Conservation (phyloP, 2,329 filamentous ascomycete genomes). For the Calonectria ilicicola region DNA sequence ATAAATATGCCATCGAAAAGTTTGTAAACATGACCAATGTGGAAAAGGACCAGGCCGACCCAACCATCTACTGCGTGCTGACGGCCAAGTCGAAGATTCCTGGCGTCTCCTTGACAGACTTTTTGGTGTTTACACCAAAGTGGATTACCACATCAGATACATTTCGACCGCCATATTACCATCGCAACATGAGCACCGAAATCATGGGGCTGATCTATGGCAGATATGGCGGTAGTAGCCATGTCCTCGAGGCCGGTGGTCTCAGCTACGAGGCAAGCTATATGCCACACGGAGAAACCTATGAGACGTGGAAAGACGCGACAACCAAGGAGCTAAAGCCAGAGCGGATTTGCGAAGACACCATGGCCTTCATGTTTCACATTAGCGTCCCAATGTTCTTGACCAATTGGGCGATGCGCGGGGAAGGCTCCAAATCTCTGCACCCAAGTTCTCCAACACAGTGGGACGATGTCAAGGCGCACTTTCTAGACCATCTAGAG, state of each 20-base stretch:
- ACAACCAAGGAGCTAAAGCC: conserved; percentile 12
- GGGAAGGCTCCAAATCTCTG: conserved; percentile 13
- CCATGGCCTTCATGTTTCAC: conserved; percentile 26
- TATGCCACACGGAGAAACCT: conserved; percentile 40
- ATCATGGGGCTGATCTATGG: conserved; percentile 65
- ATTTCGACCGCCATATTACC: conserved; percentile 75
- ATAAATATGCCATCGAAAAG: conserved; percentile 76
- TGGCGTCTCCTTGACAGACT: conserved; percentile 70
- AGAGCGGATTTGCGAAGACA: conserved; percentile 13
- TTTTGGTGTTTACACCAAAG: conserved; percentile 74
- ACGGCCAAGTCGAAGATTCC: conserved; percentile 67
- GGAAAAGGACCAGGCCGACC: conserved; percentile 70
- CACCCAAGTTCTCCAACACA: conserved; percentile 6
- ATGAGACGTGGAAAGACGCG: conserved; percentile 34
- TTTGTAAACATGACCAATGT: conserved; percentile 64
- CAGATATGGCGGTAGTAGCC: conserved; percentile 41
- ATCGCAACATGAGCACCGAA: conserved; percentile 69
- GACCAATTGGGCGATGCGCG: conserved; percentile 16
- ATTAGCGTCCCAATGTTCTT: conserved; percentile 17
- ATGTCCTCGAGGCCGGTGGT: conserved; percentile 28
- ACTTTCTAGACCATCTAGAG: conserved; percentile 17
- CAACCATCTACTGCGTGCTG: conserved; percentile 73
- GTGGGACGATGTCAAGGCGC: conserved; percentile 16
- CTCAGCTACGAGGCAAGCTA: conserved; percentile 23
- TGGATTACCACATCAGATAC: conserved; percentile 73